Evolutionary conservation across 148 eudicot genomes (phyloP).

Genomic region (Amaranthus palmeri): DNA sequence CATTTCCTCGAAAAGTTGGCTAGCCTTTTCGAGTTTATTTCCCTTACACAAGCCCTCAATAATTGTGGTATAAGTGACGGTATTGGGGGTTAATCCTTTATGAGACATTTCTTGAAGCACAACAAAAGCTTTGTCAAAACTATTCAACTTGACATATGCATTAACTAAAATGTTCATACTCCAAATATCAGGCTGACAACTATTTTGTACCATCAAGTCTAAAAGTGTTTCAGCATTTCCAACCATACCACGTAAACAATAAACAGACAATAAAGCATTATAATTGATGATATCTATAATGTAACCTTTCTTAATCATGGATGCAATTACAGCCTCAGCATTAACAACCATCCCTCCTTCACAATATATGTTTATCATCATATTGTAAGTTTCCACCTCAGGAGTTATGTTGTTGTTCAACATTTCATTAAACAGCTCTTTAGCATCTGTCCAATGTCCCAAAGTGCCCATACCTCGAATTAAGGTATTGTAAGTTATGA

Average conservation of each 20-base stretch:
- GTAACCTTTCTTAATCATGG: no score
- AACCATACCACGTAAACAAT: neutral
- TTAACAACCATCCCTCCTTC: no score
- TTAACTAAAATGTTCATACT: conserved; percentile 10
- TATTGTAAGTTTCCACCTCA: no score
- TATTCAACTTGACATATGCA: conserved; percentile 17
- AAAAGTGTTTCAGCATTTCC: neutral
- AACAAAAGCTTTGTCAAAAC: conserved; percentile 18
- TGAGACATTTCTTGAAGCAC: conserved; percentile 15
- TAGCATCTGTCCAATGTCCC: no score
- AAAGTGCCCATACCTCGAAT: no score
- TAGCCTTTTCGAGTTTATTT: conserved; percentile 13
- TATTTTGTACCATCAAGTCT: neutral
- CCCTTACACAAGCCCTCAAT: conserved; percentile 6
- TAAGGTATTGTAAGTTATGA: neutral
- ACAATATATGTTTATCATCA: no score
- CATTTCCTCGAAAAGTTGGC: conserved; percentile 7
- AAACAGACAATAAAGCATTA: conserved; percentile 4
- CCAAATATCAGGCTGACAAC: neutral
- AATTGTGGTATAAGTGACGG: conserved; percentile 11
- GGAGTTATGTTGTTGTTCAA: no score
- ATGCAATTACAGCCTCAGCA: no score
- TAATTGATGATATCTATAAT: neutral
- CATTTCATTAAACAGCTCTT: no score
- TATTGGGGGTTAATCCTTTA: conserved; percentile 17